Percentiles rank a stretch among this genome's conserved stretches.
Evolutionary conservation across 306 rosid species (phyloP).

Genomic region (Quillaja saponaria): DNA sequence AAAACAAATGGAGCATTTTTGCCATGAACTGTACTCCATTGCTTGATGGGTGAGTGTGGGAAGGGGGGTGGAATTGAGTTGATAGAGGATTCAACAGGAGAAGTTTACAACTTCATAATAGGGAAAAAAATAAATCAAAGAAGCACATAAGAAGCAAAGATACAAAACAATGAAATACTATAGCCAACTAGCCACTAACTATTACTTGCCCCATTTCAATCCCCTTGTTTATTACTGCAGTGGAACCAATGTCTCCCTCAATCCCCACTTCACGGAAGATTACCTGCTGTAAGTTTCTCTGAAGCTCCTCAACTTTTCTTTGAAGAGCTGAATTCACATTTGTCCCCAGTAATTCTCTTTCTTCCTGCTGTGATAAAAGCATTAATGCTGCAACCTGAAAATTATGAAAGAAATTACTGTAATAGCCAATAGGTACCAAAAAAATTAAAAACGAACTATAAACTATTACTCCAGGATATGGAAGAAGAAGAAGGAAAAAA

Average conservation of each 20-base stretch:
- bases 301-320: conserved; percentile 81
- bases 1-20: not conserved
- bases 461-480: too few species aligned
- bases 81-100: too few species aligned
- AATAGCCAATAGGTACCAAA: too few species aligned
- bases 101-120: not conserved
- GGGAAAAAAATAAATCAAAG: not conserved
- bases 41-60: too few species aligned
- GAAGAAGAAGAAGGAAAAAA: not conserved
- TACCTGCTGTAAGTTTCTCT: conserved; percentile 87
- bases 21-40: too few species aligned
- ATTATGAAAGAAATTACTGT: not conserved
- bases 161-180: not conserved
- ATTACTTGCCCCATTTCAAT: not conserved
- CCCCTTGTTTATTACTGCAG: not conserved
- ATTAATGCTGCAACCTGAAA: conserved; percentile 72
- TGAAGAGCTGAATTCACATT: conserved; percentile 80
- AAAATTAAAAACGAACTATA: too few species aligned
- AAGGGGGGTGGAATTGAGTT: too few species aligned
- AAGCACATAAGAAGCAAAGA: not conserved
- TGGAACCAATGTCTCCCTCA: too few species aligned
- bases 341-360: conserved; percentile 78
- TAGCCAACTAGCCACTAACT: not conserved
- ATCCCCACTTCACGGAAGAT: conserved; percentile 22
- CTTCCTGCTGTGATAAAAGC: conserved; percentile 94